Evolutionary conservation across 2,329 filamentous ascomycete genomes (phyloP), one percentile per base, ranked within the genome.

Genomic region (Parasarocladium wereldwijsianum): DNA sequence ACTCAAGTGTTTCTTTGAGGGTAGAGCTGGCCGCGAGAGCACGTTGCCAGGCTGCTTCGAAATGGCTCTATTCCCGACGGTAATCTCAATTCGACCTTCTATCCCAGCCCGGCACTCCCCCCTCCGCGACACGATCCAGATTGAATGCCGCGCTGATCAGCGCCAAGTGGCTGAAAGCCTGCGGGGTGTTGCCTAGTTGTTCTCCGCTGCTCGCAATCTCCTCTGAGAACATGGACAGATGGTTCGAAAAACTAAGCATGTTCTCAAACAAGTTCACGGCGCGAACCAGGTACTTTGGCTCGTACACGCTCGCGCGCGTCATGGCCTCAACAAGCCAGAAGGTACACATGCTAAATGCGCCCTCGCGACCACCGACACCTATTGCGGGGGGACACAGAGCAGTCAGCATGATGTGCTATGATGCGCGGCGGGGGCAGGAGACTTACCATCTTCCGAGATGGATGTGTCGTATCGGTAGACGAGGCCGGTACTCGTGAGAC

Each of bases 321-420:
- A 85, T 64, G 15, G 79, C 77, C 51, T 85, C 80, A 9, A 85
- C 76, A 1, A 84, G 67, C 80, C 80, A 85, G 48, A 85, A 85
- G 1, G 78, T 85, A 45, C 78, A 83, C 77, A 85, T 84, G 43
- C 67, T 74, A 46, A 85, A 85, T 13, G 78, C 77, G 14, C 80
- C 80, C 51, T 85, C 79, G 30, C 66, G 62, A 12, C 79, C 79
- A 21, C 77, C 76, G 7, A 85, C 76, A 17, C 77, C 76, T 78
- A 39, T 33, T 37, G 5, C 24, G 34, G 15, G 16, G 26, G 8
- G 24, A 24, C 25, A 14, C 12, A 10, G 7, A 21, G 18, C n/a
- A 9, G 13, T 24, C 15, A 29, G 6, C 13, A 24, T 4, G 23
- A 18, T 24, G 7, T 24, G 8, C 23, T 24, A 8, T 24, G 17